A percentile compares a stretch with the other conserved stretches of the same genome.
Evolutionary conservation across 163 green algal species (phyloP).

Genomic region (Coccomyxa subellipsoidea): DNA sequence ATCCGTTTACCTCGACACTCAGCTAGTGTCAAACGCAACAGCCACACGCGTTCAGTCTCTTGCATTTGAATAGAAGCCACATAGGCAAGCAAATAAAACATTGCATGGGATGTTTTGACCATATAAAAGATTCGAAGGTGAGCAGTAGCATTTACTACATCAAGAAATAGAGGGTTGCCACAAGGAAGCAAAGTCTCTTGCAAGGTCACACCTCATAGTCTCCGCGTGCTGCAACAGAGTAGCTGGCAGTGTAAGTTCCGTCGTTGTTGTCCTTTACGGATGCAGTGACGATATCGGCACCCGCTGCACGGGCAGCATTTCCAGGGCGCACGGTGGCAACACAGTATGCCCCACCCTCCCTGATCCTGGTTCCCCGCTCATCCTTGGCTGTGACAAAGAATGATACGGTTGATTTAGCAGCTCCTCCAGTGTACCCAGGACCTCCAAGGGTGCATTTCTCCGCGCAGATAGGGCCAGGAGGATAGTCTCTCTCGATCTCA

Average conservation of each 20-base stretch:
- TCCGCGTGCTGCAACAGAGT: constrained; percentile 63
- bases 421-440: constrained; percentile 58
- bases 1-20: constrained; percentile 70
- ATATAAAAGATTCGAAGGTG: no score
- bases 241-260: constrained; percentile 77
- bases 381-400: constrained; percentile 64
- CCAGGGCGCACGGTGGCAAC: constrained; percentile 42
- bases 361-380: constrained; percentile 38
- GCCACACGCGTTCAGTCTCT: neutral
- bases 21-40: constrained; percentile 23
- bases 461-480: constrained; percentile 60
- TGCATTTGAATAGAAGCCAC: neutral
- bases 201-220: constrained; percentile 66
- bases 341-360: constrained; percentile 60
- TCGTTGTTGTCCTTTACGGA: constrained; percentile 64
- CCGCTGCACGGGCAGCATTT: constrained; percentile 11
- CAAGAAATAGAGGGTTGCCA: no score
- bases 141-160: no score
- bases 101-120: no score
- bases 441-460: constrained; percentile 65
- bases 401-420: constrained; percentile 35
- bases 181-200: neutral
- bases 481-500: constrained; percentile 32
- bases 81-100: no score
- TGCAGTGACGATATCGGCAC: constrained; percentile 19